A percentile compares a stretch with the other conserved stretches of the same genome.
Conservation (phyloP, 805 yeast species). For the Lipomyces spencermartinsiae region DNA sequence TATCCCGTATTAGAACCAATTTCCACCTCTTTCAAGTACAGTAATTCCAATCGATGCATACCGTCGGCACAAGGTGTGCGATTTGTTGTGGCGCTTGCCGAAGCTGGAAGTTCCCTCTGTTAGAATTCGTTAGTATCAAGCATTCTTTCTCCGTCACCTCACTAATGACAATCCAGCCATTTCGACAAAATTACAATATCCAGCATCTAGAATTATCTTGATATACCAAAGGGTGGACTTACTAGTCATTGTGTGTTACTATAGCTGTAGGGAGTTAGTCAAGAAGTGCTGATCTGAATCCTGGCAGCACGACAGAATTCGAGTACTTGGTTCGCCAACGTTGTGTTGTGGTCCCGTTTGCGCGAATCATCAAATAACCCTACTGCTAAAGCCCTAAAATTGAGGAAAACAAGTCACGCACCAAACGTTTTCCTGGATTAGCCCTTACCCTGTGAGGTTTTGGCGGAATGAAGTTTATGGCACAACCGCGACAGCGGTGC, state of each 20-base stretch:
- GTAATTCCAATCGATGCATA: conserved; percentile 5
- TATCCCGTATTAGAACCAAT: neutral
- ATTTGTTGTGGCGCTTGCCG: conserved; percentile 99
- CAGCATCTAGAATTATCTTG: neutral
- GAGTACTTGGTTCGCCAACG: neutral
- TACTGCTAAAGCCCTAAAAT: neutral
- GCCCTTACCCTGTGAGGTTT: too few relatives aligned
- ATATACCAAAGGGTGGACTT: neutral
- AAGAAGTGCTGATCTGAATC: neutral
- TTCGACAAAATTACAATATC: neutral
- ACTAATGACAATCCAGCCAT: neutral
- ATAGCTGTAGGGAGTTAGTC: conserved; percentile 6
- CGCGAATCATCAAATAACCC: neutral
- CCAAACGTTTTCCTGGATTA: too few relatives aligned
- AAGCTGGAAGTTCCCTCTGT: conserved; percentile 99
- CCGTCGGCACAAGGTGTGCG: conserved; percentile 94
- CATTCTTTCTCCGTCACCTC: neutral
- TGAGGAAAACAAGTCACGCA: too few relatives aligned
- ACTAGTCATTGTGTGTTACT: conserved; percentile 28
- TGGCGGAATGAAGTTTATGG: too few relatives aligned
- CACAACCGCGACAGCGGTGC: too few relatives aligned
- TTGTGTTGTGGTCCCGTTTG: neutral
- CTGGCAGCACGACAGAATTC: neutral
- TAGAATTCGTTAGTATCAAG: conserved; percentile 10
- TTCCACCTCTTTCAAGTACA: neutral